Evolutionary conservation across 345 rosid species (phyloP).

Genomic region (Eutrema yunnanense): DNA sequence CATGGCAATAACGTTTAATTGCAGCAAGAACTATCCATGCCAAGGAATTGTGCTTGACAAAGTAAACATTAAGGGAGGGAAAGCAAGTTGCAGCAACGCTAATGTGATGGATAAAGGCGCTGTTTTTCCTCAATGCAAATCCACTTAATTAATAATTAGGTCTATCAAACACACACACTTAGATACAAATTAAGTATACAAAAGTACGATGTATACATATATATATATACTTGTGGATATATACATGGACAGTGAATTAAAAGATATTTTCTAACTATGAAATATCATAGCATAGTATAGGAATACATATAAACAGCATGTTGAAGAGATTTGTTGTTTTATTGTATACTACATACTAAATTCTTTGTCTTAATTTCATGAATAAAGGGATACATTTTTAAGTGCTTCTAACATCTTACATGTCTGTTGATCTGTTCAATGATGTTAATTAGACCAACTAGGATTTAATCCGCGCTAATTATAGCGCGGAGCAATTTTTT

Average conservation of each 20-base stretch:
- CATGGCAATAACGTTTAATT: slow-evolving; percentile 56
- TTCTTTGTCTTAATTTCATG: not conserved
- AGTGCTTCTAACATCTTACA: too few species aligned
- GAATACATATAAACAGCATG: slow-evolving; percentile 1
- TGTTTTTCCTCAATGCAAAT: slow-evolving; percentile 51
- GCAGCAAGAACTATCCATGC: slow-evolving; percentile 64
- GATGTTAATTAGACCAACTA: not conserved
- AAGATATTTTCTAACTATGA: not conserved
- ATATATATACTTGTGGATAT: slow-evolving; percentile 4
- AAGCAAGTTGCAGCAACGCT: slow-evolving; percentile 56
- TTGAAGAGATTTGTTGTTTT: not conserved
- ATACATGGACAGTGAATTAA: slow-evolving; percentile 1
- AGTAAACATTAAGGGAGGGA: slow-evolving; percentile 31
- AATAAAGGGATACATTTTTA: not conserved
- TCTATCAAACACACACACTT: not conserved
- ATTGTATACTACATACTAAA: not conserved
- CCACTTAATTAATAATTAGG: not conserved
- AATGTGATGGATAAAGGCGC: slow-evolving; percentile 32
- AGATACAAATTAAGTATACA: not conserved
- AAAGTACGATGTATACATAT: not conserved
- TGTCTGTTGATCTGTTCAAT: not conserved
- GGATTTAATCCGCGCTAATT: too few species aligned
- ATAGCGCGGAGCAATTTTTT: too few species aligned
- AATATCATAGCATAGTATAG: not conserved
- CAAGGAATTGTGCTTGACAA: slow-evolving; percentile 52